Conservation (phyloP, 768 basidiomycete genomes). For the Hemileccinum impolitum region DNA sequence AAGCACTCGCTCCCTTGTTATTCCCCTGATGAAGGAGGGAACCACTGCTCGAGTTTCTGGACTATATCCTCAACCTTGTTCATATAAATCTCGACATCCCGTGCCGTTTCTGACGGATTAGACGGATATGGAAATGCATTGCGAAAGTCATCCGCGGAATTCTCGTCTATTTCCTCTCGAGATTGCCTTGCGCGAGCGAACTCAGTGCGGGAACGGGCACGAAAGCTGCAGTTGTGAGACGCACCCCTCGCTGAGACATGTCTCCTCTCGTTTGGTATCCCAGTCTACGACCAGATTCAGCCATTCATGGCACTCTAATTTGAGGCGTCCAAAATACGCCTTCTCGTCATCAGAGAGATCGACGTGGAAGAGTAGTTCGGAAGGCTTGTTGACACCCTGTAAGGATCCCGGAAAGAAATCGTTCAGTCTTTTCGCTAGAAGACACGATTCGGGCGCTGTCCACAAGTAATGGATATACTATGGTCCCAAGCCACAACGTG, state of each 20-base stretch:
- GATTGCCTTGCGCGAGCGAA: slow-evolving; percentile 6
- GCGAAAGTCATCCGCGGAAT: slow-evolving; percentile 24
- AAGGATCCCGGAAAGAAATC: slow-evolving; percentile 31
- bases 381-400: slow-evolving; percentile 7
- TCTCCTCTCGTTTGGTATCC: slow-evolving; percentile 16
- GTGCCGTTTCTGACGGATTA: slow-evolving; percentile 6
- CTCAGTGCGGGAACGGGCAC: not conserved
- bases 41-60: slow-evolving; percentile 23
- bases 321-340: slow-evolving; percentile 13
- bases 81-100: slow-evolving; percentile 24
- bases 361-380: slow-evolving; percentile 22
- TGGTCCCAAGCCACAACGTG: not conserved
- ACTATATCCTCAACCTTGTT: slow-evolving; percentile 26
- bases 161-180: slow-evolving; percentile 8
- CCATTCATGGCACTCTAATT: slow-evolving; percentile 19
- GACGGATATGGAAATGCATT: slow-evolving; percentile 18
- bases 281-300: slow-evolving; percentile 16
- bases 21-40: slow-evolving; percentile 6
- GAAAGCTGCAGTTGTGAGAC: not conserved
- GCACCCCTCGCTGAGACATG: slow-evolving; percentile 7
- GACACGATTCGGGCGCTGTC: slow-evolving; percentile 26
- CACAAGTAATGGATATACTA: slow-evolving; percentile 30
- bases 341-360: slow-evolving; percentile 24
- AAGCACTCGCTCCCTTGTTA: no score
- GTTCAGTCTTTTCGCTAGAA: slow-evolving; percentile 17